Evolutionary conservation across 228 moss, liverwort and hornwort species (phyloP).

Genomic region (Sphagnum magellanicum): DNA sequence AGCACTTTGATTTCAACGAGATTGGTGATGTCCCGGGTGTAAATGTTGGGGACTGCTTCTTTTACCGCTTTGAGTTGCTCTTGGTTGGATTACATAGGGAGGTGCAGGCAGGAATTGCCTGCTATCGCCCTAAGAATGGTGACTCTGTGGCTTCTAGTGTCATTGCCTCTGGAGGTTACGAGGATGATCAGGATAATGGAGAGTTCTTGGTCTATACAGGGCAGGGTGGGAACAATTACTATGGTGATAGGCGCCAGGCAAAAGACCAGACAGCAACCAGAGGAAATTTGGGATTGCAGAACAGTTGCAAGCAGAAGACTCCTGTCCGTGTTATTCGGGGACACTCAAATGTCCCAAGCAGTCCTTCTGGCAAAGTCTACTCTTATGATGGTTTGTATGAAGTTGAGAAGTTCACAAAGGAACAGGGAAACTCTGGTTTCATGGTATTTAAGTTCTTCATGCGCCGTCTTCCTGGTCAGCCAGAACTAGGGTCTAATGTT

Average conservation of each 20-base stretch:
- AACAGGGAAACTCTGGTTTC: constrained; percentile 40
- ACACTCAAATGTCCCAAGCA: constrained; percentile 20
- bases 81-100: constrained; percentile 61
- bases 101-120: constrained; percentile 68
- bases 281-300: constrained; percentile 69
- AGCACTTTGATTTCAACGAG: constrained; percentile 27
- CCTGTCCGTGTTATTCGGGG: constrained; percentile 81
- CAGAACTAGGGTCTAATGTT: constrained; percentile 35
- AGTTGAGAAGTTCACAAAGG: constrained; percentile 18
- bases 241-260: constrained; percentile 32
- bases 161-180: constrained; percentile 84
- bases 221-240: constrained; percentile 68
- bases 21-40: constrained; percentile 66
- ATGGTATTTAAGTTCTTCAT: constrained; percentile 67
- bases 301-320: constrained; percentile 22
- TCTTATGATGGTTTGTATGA: constrained; percentile 84
- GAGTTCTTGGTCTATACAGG: constrained; percentile 68
- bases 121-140: constrained; percentile 5
- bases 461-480: constrained; percentile 42
- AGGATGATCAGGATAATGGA: constrained; percentile 78
- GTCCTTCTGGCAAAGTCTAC: constrained; percentile 66
- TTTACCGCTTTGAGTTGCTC: constrained; percentile 60
- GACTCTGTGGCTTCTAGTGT: constrained; percentile 63
- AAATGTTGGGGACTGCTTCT: constrained; percentile 73
- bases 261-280: constrained; percentile 46